Conservation (phyloP, 176 grass and related monocot species). For the Rhynchospora tenuis region DNA sequence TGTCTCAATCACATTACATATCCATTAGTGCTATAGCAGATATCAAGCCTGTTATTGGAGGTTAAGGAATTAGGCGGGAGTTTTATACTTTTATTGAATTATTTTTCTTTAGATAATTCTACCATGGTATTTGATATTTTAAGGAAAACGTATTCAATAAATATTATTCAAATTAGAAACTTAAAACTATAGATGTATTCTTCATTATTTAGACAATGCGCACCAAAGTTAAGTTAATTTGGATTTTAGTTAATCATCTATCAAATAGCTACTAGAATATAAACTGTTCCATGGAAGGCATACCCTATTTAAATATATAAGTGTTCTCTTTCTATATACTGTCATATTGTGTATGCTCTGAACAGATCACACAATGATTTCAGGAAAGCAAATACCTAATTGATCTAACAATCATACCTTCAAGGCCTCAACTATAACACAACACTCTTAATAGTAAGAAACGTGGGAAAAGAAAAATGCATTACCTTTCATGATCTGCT, state of each 20-base stretch:
- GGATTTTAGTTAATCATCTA: no score
- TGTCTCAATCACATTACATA: background rate
- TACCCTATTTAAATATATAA: no score
- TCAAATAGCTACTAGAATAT: no score
- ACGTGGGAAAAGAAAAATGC: background rate
- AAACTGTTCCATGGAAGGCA: no score
- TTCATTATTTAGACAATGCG: no score
- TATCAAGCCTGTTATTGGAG: background rate
- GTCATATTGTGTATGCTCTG: background rate
- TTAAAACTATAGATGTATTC: no score
- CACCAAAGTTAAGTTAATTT: no score
- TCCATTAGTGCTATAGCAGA: background rate
- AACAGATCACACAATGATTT: background rate
- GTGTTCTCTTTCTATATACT: background rate
- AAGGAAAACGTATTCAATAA: no score
- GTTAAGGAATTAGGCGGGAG: background rate
- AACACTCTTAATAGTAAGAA: background rate
- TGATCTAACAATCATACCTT: background rate
- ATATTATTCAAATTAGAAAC: no score
- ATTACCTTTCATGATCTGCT: conserved; percentile 83
- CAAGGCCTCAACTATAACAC: background rate
- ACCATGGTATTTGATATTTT: no score
- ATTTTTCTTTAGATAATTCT: background rate
- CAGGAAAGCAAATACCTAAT: background rate
- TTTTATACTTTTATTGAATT: background rate